These are phyloP conservation scores for Leavenworthia alabamica DNA, from an alignment of 345 rosid genomes.

Conservation along the genomic window DNA sequence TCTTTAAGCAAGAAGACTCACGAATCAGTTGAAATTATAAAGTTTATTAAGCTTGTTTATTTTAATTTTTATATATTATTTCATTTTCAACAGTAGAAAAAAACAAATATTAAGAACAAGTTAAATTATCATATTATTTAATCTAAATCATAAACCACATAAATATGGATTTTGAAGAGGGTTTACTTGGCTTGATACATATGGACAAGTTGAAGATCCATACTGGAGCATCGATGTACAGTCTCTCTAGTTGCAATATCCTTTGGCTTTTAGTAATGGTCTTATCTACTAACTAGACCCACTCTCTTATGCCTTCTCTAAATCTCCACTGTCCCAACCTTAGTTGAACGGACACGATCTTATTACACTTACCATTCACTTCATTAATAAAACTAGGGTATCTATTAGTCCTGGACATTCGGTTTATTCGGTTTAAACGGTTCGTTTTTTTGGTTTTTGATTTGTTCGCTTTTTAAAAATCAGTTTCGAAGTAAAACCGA, in stretches of 20 bases:
- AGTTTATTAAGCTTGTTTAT: too few species aligned
- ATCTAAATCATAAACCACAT: neutral
- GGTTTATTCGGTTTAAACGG: too few species aligned
- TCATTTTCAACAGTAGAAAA: neutral
- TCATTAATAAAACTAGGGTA: neutral
- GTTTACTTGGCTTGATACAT: neutral
- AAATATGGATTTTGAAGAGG: neutral
- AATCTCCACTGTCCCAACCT: slow-evolving; percentile 19
- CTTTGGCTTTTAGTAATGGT: neutral
- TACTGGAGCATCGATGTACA: slow-evolving; percentile 1
- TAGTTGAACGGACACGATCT: neutral
- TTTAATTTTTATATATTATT: too few species aligned
- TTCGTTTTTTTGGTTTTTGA: too few species aligned
- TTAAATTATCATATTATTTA: neutral
- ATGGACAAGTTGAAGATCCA: slow-evolving; percentile 7
- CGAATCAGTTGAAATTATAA: too few species aligned
- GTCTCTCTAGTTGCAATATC: slow-evolving; percentile 15
- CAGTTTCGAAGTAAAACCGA: too few species aligned
- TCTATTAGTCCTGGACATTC: too few species aligned
- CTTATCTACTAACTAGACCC: slow-evolving; percentile 9
- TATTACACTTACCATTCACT: neutral
- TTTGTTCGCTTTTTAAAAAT: too few species aligned
- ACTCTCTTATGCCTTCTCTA: neutral
- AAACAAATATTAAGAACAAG: neutral
- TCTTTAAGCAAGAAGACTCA: too few species aligned